phyloP scores from a whole-genome alignment of 768 basidiomycete species.

The Clavulina sp. region DNA sequence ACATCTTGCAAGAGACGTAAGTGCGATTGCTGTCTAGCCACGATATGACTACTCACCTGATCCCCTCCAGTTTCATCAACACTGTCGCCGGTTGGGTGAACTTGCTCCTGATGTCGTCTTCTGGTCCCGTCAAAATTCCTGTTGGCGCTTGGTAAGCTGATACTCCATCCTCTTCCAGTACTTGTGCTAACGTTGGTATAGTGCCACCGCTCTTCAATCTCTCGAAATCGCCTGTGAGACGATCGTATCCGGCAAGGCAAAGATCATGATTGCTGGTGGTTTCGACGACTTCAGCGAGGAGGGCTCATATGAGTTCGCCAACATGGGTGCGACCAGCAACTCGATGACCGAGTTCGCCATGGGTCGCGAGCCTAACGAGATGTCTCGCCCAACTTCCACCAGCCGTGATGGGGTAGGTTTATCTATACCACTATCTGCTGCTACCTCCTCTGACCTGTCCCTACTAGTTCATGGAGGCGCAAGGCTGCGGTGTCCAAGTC shows the following conservation, averaged over 20 bases:
- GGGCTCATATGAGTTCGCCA: conserved; percentile 96
- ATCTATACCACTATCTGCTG: not conserved
- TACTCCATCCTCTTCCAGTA: not conserved
- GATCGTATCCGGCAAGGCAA: conserved; percentile 87
- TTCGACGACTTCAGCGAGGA: conserved; percentile 98
- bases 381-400: conserved; percentile 93
- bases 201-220: conserved; percentile 94
- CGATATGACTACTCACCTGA: conserved; percentile 7
- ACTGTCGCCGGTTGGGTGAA: conserved; percentile 98
- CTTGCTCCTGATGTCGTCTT: conserved; percentile 81
- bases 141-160: conserved; percentile 82
- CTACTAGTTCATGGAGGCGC: conserved; percentile 80
- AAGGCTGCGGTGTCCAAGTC: conserved; percentile 92
- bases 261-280: conserved; percentile 97
- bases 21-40: conserved; percentile 19
- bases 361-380: conserved; percentile 97
- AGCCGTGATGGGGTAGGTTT: conserved; percentile 77
- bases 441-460: not conserved
- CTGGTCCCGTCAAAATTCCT: conserved; percentile 96
- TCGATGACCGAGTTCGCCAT: conserved; percentile 95
- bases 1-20: conserved; percentile 94
- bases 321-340: conserved; percentile 99
- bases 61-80: conserved; percentile 72
- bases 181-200: conserved; percentile 15
- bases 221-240: conserved; percentile 97